These are phyloP conservation scores for Knoxia roxburghii DNA, from an alignment of 257 asterid species.

Conservation along the genomic window DNA sequence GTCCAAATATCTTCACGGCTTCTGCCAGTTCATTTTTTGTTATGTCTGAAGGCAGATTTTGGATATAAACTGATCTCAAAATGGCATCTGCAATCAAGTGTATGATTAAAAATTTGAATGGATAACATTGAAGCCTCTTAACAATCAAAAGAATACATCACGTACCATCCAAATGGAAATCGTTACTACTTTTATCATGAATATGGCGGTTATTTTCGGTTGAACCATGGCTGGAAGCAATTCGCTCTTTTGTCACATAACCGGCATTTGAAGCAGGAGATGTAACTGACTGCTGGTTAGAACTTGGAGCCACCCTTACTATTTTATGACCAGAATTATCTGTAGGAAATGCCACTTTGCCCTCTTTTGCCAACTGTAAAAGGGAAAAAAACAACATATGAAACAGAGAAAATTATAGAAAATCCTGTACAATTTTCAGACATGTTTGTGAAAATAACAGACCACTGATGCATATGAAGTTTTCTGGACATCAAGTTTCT, in stretches of 20 bases:
- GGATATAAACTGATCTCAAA: conserved; percentile 46
- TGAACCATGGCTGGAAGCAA: conserved; percentile 16
- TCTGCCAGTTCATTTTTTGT: conserved; percentile 35
- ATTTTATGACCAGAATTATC: conserved; percentile 4
- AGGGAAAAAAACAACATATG: conserved; percentile 9
- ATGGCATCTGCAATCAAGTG: conserved; percentile 12
- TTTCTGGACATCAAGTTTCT: conserved; percentile 22
- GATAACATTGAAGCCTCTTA: not conserved
- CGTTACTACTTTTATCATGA: not conserved
- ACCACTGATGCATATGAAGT: conserved; percentile 62
- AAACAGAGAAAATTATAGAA: not conserved
- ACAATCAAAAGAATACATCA: not conserved
- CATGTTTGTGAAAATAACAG: conserved; percentile 7
- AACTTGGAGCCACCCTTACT: conserved; percentile 16
- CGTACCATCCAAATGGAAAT: conserved; percentile 23
- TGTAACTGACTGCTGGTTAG: conserved; percentile 14
- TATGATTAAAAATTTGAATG: not conserved
- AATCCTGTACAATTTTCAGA: not conserved
- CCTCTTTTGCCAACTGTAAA: conserved; percentile 44
- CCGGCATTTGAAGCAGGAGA: conserved; percentile 19
- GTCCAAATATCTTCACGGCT: conserved; percentile 49
- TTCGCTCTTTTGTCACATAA: conserved; percentile 7
- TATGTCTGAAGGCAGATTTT: conserved; percentile 37
- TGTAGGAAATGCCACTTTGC: conserved; percentile 19
- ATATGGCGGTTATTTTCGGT: conserved; percentile 5